phyloP scores from a whole-genome alignment of 768 basidiomycete genomes.

The Auricularia sp. region DNA sequence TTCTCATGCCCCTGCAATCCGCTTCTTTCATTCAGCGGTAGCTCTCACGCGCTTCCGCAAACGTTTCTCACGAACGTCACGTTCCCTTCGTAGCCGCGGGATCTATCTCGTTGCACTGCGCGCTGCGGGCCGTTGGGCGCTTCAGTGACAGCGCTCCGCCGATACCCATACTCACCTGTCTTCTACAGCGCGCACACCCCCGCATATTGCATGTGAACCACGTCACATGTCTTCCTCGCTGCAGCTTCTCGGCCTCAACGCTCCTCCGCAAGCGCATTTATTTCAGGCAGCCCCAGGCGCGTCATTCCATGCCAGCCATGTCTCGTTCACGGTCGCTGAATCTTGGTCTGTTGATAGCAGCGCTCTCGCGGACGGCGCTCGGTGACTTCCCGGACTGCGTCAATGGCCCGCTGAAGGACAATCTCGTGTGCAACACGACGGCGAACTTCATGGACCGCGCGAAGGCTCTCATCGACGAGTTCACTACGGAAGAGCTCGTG shows the following conservation, averaged over 20 bases:
- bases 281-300: background rate
- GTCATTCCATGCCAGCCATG: background rate
- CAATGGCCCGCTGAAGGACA: constrained; percentile 34
- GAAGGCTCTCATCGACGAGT: constrained; percentile 35
- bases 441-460: constrained; percentile 37
- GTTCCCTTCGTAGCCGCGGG: too few relatives aligned
- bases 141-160: background rate
- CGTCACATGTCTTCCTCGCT: background rate
- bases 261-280: background rate
- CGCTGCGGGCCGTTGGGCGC: too few relatives aligned
- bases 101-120: too few relatives aligned
- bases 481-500: constrained; percentile 42
- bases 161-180: background rate
- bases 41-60: too few relatives aligned
- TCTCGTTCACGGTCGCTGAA: background rate
- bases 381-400: constrained; percentile 37
- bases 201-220: background rate
- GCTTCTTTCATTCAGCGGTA: too few relatives aligned
- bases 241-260: background rate
- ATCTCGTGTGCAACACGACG: constrained; percentile 37
- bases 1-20: too few relatives aligned
- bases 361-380: background rate
- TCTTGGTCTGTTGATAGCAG: background rate
- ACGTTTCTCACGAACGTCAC: too few relatives aligned
- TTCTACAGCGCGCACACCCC: background rate